A percentile compares a stretch with the other conserved stretches of the same genome.
phyloP scores from a whole-genome alignment of 768 basidiomycete genomes.

The Cubamyces lactineus region DNA sequence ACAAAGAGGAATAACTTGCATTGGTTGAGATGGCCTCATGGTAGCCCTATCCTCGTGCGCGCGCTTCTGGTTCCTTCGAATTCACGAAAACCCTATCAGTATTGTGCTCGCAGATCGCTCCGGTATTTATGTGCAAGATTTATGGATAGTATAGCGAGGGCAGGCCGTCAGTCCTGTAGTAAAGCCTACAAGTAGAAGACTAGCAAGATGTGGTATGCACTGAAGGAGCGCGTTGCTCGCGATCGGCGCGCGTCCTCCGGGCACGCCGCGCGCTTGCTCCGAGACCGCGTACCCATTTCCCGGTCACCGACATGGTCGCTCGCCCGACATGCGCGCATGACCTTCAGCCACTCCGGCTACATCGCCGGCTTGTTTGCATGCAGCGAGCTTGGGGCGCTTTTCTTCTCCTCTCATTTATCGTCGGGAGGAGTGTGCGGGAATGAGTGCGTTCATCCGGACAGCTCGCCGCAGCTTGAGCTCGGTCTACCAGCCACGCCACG shows the following conservation, averaged over 20 bases:
- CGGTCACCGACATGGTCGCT: not conserved
- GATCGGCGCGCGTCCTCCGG: not conserved
- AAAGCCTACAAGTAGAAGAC: too few species aligned
- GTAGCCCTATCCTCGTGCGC: not conserved
- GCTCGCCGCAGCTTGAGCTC: not conserved
- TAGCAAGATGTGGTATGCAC: too few species aligned
- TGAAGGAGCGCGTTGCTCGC: not conserved
- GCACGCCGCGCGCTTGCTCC: not conserved
- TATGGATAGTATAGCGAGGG: too few species aligned
- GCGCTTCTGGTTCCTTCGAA: not conserved
- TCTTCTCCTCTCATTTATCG: not conserved
- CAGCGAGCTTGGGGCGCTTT: too few species aligned
- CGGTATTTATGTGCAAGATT: too few species aligned
- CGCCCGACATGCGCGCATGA: not conserved
- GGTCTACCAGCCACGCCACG: not conserved
- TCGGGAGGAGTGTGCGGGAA: not conserved
- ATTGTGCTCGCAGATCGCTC: too few species aligned
- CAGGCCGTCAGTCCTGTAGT: too few species aligned
- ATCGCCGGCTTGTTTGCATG: too few species aligned
- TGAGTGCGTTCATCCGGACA: not conserved
- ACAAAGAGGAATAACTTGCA: conserved; percentile 23
- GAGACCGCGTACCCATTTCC: not conserved
- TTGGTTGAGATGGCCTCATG: conserved; percentile 28
- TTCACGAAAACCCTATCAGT: too few species aligned
- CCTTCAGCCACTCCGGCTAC: not conserved